Conservation (phyloP, 345 rosid genomes). For the Garcia nutans region DNA sequence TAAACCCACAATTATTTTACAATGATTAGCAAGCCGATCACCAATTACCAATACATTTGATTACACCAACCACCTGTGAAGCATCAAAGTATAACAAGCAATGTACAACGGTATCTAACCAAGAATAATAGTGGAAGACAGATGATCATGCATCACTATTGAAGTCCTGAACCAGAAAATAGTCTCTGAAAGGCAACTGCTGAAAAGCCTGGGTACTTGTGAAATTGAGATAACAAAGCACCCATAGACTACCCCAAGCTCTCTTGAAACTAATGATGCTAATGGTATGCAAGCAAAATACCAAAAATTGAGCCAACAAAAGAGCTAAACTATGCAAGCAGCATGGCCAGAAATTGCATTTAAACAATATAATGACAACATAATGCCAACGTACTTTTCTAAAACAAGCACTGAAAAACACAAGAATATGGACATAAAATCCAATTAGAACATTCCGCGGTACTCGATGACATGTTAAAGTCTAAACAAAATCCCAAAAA, state of each 20-base stretch:
- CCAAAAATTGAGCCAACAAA: background rate
- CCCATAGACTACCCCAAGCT: too few species aligned
- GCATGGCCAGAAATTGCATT: background rate
- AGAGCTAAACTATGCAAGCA: background rate
- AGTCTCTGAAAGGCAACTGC: background rate
- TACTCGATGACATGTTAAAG: constrained; percentile 34
- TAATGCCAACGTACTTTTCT: constrained; percentile 11
- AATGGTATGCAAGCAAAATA: too few species aligned
- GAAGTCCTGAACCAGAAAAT: too few species aligned
- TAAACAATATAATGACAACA: background rate
- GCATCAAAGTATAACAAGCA: too few species aligned
- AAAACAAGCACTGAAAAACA: constrained; percentile 29
- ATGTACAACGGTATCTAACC: too few species aligned
- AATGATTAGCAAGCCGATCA: too few species aligned
- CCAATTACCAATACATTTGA: too few species aligned
- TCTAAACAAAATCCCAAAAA: constrained; percentile 40
- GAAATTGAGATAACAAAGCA: too few species aligned
- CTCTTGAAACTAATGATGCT: background rate
- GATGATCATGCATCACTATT: too few species aligned
- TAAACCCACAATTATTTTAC: too few species aligned
- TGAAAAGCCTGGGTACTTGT: background rate
- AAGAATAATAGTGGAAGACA: too few species aligned
- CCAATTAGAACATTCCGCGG: constrained; percentile 43
- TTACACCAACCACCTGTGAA: too few species aligned
- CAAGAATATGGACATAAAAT: constrained; percentile 36